Conservation (phyloP, 305 asterid species). For the Solanum hybrid region DNA sequence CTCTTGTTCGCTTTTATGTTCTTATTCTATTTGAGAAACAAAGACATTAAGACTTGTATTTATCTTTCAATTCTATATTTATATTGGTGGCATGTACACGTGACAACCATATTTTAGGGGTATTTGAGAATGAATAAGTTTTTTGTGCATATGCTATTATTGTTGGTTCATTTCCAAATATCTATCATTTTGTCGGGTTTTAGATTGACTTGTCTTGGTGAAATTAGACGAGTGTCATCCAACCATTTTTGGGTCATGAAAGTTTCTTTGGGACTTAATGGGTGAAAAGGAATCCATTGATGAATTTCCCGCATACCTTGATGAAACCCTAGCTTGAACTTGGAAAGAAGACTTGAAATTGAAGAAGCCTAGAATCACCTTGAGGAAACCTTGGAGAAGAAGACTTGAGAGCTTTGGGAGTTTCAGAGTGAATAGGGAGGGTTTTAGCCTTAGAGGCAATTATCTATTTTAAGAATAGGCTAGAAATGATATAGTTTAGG, state of each 20-base stretch:
- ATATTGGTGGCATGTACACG: not conserved
- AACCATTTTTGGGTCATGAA: not conserved
- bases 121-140: too few species aligned
- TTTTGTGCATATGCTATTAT: not conserved
- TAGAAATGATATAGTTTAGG: not conserved
- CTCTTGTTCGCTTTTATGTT: not conserved
- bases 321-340: not conserved
- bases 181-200: not conserved
- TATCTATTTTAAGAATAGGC: too few species aligned
- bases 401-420: not conserved
- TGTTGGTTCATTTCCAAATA: not conserved
- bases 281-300: not conserved
- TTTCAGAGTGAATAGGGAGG: not conserved
- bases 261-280: not conserved
- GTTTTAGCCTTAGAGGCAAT: not conserved
- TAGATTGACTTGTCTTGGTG: too few species aligned
- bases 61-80: not conserved
- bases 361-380: not conserved
- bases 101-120: not conserved
- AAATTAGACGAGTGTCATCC: too few species aligned
- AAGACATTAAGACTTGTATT: not conserved
- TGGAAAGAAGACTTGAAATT: not conserved
- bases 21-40: not conserved
- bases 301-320: not conserved
- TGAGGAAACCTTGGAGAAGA: not conserved